Conservation (phyloP, 108 stramenopile genomes). For the Ochromonas danica region DNA sequence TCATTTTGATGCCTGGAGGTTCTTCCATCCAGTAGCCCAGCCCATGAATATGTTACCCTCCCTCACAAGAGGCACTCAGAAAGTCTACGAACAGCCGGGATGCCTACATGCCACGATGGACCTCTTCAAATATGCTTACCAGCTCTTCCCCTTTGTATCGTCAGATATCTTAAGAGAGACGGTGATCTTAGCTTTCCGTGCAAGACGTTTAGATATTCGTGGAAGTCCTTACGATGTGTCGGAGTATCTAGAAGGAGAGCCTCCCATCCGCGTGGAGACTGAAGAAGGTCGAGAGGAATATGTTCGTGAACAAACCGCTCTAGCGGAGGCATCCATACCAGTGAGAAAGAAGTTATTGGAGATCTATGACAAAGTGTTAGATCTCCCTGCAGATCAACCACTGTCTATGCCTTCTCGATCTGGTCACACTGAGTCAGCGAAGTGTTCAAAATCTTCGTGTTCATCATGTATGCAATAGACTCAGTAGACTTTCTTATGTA, state of each 20-base stretch:
- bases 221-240: conserved; percentile 82
- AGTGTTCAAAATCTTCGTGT: too few species aligned
- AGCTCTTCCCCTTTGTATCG: conserved; percentile 68
- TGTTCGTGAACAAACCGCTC: conserved; percentile 38
- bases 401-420: too few species aligned
- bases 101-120: conserved; percentile 94
- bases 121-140: conserved; percentile 77
- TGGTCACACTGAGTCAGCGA: too few species aligned
- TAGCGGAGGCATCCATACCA: conserved; percentile 41
- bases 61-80: conserved; percentile 39
- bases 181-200: conserved; percentile 66
- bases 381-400: too few species aligned
- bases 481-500: too few species aligned
- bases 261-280: conserved; percentile 73
- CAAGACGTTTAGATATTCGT: conserved; percentile 76
- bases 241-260: conserved; percentile 35
- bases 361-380: conserved; percentile 42
- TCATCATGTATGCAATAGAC: too few species aligned
- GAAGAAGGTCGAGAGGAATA: conserved; percentile 74
- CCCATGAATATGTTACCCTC: conserved; percentile 65
- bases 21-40: conserved; percentile 78
- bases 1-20: conserved; percentile 85
- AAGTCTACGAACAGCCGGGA: conserved; percentile 70
- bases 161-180: conserved; percentile 60
- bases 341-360: conserved; percentile 37